These are phyloP conservation scores for Lepidium didymum DNA, from an alignment of 345 rosid genomes.

Conservation along the genomic window DNA sequence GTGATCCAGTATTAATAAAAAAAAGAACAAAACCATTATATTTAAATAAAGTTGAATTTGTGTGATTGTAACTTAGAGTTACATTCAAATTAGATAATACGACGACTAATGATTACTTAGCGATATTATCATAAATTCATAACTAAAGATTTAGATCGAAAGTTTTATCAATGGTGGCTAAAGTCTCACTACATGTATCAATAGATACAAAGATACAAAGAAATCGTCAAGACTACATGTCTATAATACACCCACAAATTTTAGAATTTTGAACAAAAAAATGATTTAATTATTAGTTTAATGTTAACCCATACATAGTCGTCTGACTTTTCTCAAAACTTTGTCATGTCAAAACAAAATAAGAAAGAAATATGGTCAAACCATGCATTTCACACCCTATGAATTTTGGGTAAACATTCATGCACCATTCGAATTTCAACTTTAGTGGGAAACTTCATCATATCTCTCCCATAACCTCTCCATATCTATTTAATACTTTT, in stretches of 20 bases:
- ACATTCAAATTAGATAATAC: not conserved
- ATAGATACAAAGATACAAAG: not conserved
- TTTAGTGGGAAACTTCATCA: conserved; percentile 30
- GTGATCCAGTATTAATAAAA: too few species aligned
- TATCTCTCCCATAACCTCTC: conserved; percentile 27
- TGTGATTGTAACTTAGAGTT: conserved; percentile 2
- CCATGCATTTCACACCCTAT: conserved; percentile 18
- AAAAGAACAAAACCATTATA: too few species aligned
- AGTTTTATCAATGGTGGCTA: not conserved
- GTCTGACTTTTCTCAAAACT: conserved; percentile 19
- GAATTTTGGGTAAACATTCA: conserved; percentile 27
- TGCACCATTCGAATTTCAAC: conserved; percentile 28
- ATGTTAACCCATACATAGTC: conserved; percentile 3
- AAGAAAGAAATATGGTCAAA: conserved; percentile 23
- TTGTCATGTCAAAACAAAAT: conserved; percentile 4
- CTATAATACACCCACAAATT: not conserved
- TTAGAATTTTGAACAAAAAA: not conserved
- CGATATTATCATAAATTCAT: not conserved
- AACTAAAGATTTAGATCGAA: not conserved
- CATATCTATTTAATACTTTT: not conserved
- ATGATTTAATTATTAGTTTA: not conserved
- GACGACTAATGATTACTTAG: not conserved
- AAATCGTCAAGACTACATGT: not conserved
- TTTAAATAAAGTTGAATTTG: not conserved
- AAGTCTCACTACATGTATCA: not conserved